Base-by-base conservation (phyloP, 2,329 filamentous ascomycete genomes). In the Colletotrichum sp. region DNA sequence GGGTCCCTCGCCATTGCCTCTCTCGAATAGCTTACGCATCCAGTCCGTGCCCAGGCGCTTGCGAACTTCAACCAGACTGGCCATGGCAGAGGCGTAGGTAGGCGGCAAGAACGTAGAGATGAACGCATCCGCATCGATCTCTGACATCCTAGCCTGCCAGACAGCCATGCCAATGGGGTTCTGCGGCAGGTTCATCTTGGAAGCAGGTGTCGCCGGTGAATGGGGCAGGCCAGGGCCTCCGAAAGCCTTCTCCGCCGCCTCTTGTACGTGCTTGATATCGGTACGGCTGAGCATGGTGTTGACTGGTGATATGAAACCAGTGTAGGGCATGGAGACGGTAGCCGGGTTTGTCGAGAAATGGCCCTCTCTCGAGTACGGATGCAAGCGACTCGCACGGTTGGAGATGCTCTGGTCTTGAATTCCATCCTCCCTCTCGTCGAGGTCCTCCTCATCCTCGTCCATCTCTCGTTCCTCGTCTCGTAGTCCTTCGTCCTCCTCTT, bases 171-270 rank as follows among this genome's bases (percentile, higher is more conserved):
- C 88, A 32, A 96, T 91, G 0, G 91, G 88, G 77, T 90, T 91
- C 86, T 95, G 94, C 18, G 90, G 89, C 36, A 90, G 86, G 36
- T 86, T 90, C 80, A 86, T 91, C 80, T 86, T 90, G 18, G 88
- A 87, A 36, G 86, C 85, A 0, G 94, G 93, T 4, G 94, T 96
- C 2, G 93, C 90, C 1, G 94, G 92, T 3, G 95, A 98, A 81
- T 94, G 89, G 5, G 96, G 96, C 18, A 99, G 87, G 0, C 93
- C 92, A 5, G 85, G 85, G 0, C 96, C 96, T 59, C 96, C 96
- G 82, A 98, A 96, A 1, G 92, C 89, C 59, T 89, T 90, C 79
- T 95, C 92, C 1, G 96, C 95, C 2, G 94, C 90, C 72, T 94
- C 90, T 39, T 89, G 89, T 36, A 99, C 88, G 82, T 99, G 97